Conservation (phyloP, 176 grass and related monocot genomes). For the Saccharum spontaneum region DNA sequence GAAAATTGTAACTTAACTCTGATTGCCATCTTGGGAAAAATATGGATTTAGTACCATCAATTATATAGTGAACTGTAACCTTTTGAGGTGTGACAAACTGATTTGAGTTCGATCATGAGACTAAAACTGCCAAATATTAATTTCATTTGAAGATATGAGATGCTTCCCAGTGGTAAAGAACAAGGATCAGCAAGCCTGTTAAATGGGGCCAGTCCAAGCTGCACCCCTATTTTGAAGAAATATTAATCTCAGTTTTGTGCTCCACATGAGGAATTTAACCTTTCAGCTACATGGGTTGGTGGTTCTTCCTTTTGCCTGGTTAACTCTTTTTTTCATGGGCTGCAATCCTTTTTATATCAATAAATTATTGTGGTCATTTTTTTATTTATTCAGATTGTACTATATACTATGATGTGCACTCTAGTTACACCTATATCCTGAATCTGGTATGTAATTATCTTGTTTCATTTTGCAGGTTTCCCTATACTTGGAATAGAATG, state of each 20-base stretch:
- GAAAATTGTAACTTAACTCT: not conserved
- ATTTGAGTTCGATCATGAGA: conserved; percentile 9
- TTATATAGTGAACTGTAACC: not conserved
- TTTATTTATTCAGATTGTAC: not conserved
- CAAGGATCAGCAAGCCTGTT: not conserved
- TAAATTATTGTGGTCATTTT: not conserved
- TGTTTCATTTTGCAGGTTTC: conserved; percentile 57
- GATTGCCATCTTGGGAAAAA: not conserved
- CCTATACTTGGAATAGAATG: conserved; percentile 91
- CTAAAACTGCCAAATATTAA: not conserved
- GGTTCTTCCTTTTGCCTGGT: not conserved
- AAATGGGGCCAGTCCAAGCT: not conserved
- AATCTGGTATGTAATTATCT: conserved; percentile 10
- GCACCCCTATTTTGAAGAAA: not conserved
- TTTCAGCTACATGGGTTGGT: not conserved
- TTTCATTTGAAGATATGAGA: not conserved
- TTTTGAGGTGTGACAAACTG: not conserved
- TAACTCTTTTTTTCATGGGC: conserved; percentile 24
- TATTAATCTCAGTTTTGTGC: not conserved
- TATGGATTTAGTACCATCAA: not conserved
- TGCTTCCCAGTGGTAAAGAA: conserved; percentile 1
- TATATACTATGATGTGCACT: not conserved
- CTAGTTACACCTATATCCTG: conserved; percentile 5
- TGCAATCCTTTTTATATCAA: not conserved
- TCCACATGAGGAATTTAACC: not conserved